Evolutionary conservation across 805 yeast species (phyloP).

Genomic region (Candida palmyrensis): DNA sequence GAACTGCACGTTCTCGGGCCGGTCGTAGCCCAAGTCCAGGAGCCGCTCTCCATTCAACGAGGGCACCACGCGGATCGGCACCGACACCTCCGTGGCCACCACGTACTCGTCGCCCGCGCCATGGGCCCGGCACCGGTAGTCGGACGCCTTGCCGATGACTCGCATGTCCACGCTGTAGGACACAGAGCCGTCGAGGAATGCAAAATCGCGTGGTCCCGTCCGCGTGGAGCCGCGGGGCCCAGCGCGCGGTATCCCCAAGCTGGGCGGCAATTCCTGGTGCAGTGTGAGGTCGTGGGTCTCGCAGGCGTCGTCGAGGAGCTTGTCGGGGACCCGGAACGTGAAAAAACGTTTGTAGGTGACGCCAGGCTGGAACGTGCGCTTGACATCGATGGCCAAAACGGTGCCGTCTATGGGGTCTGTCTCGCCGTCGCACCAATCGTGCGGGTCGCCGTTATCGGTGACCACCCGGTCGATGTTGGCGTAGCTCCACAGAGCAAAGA

Average conservation of each 20-base stretch:
- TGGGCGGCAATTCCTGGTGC: constrained; percentile 35
- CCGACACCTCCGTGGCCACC: constrained; percentile 27
- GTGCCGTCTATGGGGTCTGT: constrained; percentile 38
- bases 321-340: constrained; percentile 37
- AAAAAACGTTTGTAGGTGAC: constrained; percentile 37
- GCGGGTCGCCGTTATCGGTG: constrained; percentile 36
- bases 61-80: constrained; percentile 35
- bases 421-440: constrained; percentile 43
- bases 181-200: constrained; percentile 30
- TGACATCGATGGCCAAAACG: constrained; percentile 28
- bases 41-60: constrained; percentile 15
- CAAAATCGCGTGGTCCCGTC: constrained; percentile 26
- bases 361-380: constrained; percentile 31
- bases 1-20: constrained; percentile 18
- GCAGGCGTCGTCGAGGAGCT: constrained; percentile 36
- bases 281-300: constrained; percentile 27
- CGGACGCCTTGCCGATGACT: constrained; percentile 35
- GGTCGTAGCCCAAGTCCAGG: constrained; percentile 11
- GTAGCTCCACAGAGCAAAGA: constrained; percentile 41
- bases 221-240: constrained; percentile 5
- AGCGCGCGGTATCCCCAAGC: constrained; percentile 27
- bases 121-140: constrained; percentile 13
- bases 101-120: constrained; percentile 25
- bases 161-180: constrained; percentile 35
- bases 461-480: constrained; percentile 37